Evolutionary conservation across 2,329 filamentous ascomycete genomes (phyloP).

Genomic region (Cercospora nicotianae): DNA sequence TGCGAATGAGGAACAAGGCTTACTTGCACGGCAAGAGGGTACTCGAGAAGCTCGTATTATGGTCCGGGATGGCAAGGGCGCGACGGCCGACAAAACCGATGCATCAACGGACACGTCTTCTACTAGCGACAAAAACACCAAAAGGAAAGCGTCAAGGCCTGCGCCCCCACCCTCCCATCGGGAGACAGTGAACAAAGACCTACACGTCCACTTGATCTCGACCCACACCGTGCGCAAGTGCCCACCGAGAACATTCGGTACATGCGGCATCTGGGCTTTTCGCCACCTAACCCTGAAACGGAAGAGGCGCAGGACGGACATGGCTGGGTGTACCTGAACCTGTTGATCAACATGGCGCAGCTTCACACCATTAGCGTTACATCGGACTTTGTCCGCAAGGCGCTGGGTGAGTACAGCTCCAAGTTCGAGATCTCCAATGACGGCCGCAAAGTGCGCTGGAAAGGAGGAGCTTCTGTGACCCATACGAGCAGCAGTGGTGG

Average conservation of each 20-base stretch:
- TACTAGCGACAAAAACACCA: background rate
- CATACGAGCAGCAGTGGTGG: constrained; percentile 58
- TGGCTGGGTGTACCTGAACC: constrained; percentile 80
- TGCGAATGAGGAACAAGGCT: constrained; percentile 44
- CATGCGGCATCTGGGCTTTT: constrained; percentile 70
- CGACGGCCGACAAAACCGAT: constrained; percentile 10
- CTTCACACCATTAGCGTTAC: constrained; percentile 84
- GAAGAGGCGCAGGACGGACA: constrained; percentile 63
- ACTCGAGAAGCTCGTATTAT: constrained; percentile 50
- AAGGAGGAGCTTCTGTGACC: constrained; percentile 66
- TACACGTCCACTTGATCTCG: constrained; percentile 72
- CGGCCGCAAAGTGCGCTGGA: constrained; percentile 78
- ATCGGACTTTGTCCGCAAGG: constrained; percentile 70
- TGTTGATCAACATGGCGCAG: constrained; percentile 79
- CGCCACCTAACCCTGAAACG: constrained; percentile 57
- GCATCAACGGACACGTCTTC: constrained; percentile 11
- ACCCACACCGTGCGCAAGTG: constrained; percentile 73
- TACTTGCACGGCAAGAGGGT: constrained; percentile 42
- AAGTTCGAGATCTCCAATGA: constrained; percentile 77
- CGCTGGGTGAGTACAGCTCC: constrained; percentile 67
- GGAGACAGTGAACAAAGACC: constrained; percentile 64
- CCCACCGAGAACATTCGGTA: constrained; percentile 78
- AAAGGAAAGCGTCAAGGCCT: constrained; percentile 1
- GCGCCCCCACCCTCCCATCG: background rate
- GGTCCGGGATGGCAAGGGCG: constrained; percentile 28